Conservation (phyloP, 768 basidiomycete species). For the Cyathus striatus region DNA sequence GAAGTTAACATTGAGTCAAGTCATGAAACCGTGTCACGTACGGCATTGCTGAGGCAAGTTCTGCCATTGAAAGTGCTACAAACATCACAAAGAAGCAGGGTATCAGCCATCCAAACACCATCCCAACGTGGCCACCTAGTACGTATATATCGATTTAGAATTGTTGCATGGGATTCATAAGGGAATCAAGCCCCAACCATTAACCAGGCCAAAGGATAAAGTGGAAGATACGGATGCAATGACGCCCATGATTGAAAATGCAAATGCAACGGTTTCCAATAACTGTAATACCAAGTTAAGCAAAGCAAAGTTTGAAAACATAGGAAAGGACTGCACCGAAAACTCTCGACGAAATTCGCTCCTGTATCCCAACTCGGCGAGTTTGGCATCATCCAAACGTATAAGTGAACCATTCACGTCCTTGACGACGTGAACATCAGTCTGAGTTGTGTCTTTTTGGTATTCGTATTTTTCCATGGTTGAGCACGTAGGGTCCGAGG, state of each 20-base stretch:
- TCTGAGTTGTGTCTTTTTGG: background rate
- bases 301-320: background rate
- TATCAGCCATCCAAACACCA: slow-evolving; percentile 76
- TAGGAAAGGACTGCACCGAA: slow-evolving; percentile 35
- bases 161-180: background rate
- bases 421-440: slow-evolving; percentile 5
- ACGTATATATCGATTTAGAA: background rate
- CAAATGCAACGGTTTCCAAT: slow-evolving; percentile 60
- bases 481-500: background rate
- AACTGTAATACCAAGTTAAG: slow-evolving; percentile 25
- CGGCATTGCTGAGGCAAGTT: slow-evolving; percentile 74
- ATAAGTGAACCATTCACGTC: slow-evolving; percentile 10
- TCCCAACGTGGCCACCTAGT: slow-evolving; percentile 71
- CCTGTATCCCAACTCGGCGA: slow-evolving; percentile 67
- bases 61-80: slow-evolving; percentile 69
- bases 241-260: slow-evolving; percentile 71
- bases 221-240: slow-evolving; percentile 66
- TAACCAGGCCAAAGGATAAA: slow-evolving; percentile 55
- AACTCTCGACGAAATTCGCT: slow-evolving; percentile 73
- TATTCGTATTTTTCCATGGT: background rate
- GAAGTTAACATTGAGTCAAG: background rate
- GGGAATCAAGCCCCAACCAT: slow-evolving; percentile 33
- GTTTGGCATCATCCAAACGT: slow-evolving; percentile 43
- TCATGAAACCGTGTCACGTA: slow-evolving; percentile 25
- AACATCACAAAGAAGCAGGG: slow-evolving; percentile 64